Base-by-base conservation (phyloP, 2,329 filamentous ascomycete species). In the Dactylellina parvicollis region DNA sequence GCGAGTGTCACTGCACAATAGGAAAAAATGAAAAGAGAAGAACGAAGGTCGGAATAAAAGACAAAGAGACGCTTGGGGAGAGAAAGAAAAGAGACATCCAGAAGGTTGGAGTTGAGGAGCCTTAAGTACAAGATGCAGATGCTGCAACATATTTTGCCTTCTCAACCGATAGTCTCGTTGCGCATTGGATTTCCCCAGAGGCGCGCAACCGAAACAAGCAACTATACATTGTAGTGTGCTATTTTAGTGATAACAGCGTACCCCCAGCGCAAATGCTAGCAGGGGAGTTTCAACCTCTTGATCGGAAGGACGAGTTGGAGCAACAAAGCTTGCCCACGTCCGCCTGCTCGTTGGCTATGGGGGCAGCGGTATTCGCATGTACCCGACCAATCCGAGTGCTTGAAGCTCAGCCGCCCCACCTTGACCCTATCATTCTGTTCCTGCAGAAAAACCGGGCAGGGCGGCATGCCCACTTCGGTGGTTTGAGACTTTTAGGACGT, bases 401-500 rank as follows among this genome's bases (percentile, higher is more conserved):
- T 32, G 36, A 18, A 44, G 60, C 52, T 55, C 60, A 73, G 54
- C 69, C 60, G 60, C 69, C 69, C 60, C 69, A 73, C 60, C 38
- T 1, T 22, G 7, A 54, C 34, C 67, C 59, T 47, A 57, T 60
- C 50, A 40, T 66, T 72, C 36, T 54, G 67, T 65, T 73, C 69
- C 69, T 73, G 69, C 69, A 73, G 69, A 66, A 54, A 49, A 65
- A 47, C 16, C 40, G 42, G 24, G 38, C 34, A 55, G 44, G 28
- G 38, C 36, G 56, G 55, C 20, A 36, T 46, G 38, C 60, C 54
- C 60, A 60, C 26, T 61, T 60, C 16, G 69, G 60, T 42, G 38
- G 60, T 73, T 73, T 66, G 69, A 66, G 44, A 61, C 60, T 28
- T 34, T 56, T 73, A 66, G 69, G 52, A 40, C 46, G 69, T 73